phyloP scores from a whole-genome alignment of 2,329 filamentous ascomycete species.

The Seiridium cupressi region DNA sequence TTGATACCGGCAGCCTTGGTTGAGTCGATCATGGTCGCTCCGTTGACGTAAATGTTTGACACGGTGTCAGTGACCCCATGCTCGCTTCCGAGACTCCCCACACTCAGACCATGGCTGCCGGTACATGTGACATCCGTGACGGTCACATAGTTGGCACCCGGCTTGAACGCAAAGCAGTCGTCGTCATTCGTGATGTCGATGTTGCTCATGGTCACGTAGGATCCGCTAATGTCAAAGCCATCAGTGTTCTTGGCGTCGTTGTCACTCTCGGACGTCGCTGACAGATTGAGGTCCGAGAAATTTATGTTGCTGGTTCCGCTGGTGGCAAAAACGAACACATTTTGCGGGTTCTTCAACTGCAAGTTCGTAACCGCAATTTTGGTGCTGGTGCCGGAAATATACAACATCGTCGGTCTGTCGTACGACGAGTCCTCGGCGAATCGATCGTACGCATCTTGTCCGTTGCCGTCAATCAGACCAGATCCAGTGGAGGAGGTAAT shows the following conservation, averaged over 20 bases:
- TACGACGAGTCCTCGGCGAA: conserved; percentile 37
- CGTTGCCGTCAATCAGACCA: conserved; percentile 45
- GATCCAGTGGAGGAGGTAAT: conserved; percentile 36
- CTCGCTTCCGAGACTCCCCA: conserved; percentile 41
- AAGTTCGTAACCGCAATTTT: conserved; percentile 36
- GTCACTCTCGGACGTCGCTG: conserved; percentile 34
- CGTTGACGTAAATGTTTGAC: conserved; percentile 37
- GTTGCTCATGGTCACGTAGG: conserved; percentile 33
- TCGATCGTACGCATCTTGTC: conserved; percentile 38
- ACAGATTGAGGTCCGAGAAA: conserved; percentile 18
- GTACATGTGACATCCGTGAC: conserved; percentile 40
- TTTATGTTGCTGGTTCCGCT: neutral
- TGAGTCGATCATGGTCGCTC: conserved; percentile 37
- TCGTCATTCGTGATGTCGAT: conserved; percentile 38
- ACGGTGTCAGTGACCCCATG: conserved; percentile 34
- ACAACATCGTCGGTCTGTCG: conserved; percentile 37
- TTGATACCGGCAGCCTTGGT: conserved; percentile 47
- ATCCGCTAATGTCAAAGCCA: conserved; percentile 39
- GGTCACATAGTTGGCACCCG: conserved; percentile 34
- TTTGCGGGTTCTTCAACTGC: conserved; percentile 39
- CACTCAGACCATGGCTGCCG: conserved; percentile 44
- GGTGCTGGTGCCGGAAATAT: conserved; percentile 33
- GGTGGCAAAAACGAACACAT: conserved; percentile 13
- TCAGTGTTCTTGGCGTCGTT: conserved; percentile 40
- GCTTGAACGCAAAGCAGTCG: conserved; percentile 44